A percentile compares a stretch with the other conserved stretches of the same genome.
phyloP scores from a whole-genome alignment of 441 rosid genomes.

The Corymbia citriodora region DNA sequence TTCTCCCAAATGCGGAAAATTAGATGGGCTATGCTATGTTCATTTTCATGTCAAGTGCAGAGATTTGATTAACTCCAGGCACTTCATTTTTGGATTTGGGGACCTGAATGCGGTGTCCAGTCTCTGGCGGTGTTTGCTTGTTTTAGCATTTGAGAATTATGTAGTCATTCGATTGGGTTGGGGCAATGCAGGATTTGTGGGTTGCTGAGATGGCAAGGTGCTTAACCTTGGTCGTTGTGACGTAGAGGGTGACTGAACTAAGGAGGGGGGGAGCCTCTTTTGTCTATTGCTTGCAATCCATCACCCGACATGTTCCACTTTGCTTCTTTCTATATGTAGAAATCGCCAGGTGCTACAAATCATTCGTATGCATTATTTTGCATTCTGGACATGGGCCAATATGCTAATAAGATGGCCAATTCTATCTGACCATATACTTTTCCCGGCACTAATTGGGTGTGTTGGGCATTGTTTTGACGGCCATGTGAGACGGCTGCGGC shows the following conservation, averaged over 20 bases:
- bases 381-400: background rate
- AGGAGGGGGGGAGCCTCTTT: background rate
- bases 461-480: background rate
- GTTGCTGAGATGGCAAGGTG: background rate
- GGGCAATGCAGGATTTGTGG: background rate
- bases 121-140: background rate
- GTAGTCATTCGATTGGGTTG: background rate
- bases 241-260: background rate
- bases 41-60: background rate
- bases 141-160: background rate
- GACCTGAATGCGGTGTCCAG: background rate
- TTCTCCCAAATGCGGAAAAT: background rate
- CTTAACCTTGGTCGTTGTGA: background rate
- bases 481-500: background rate
- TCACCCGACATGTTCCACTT: background rate
- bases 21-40: background rate
- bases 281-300: background rate
- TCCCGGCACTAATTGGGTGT: background rate
- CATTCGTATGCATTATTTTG: background rate
- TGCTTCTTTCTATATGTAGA: background rate
- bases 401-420: background rate
- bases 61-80: background rate
- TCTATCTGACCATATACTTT: background rate
- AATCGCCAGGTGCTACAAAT: background rate
- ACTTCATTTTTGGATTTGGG: background rate